Percentiles rank a stretch among this genome's conserved stretches.
Evolutionary conservation across 1,284 basidiomycete species (phyloP).

Genomic region (Tremellales sp.): DNA sequence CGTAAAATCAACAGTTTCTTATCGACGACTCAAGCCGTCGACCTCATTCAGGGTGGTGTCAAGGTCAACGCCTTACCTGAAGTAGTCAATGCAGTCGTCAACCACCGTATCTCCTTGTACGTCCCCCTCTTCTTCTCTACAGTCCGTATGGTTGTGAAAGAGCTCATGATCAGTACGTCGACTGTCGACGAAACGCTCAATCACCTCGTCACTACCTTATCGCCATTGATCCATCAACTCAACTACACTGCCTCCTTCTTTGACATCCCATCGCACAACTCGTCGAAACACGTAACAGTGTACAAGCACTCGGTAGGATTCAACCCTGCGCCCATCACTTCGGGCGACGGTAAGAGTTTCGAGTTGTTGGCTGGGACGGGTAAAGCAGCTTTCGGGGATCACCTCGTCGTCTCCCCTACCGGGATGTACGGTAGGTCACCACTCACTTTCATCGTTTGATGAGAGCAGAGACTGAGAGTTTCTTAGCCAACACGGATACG

Average conservation of each 20-base stretch:
- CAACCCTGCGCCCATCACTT: slow-evolving; percentile 52
- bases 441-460: not conserved
- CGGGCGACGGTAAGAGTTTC: slow-evolving; percentile 43
- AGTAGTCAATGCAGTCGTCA: slow-evolving; percentile 43
- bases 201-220: slow-evolving; percentile 45
- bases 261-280: slow-evolving; percentile 13
- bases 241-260: slow-evolving; percentile 44
- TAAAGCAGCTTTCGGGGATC: slow-evolving; percentile 45
- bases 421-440: slow-evolving; percentile 51
- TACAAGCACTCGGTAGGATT: slow-evolving; percentile 25
- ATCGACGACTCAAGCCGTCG: slow-evolving; percentile 44
- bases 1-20: slow-evolving; percentile 41
- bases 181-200: slow-evolving; percentile 46
- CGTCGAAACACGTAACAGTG: slow-evolving; percentile 22
- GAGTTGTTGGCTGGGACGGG: slow-evolving; percentile 48
- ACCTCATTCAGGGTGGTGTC: slow-evolving; percentile 46
- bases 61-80: slow-evolving; percentile 50
- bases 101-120: slow-evolving; percentile 51
- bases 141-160: not conserved
- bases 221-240: slow-evolving; percentile 45
- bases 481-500: slow-evolving; percentile 49
- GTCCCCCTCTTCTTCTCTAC: slow-evolving; percentile 1
- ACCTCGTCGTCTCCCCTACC: slow-evolving; percentile 50
- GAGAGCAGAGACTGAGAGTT: not conserved
- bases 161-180: slow-evolving; percentile 25